These are phyloP conservation scores for Amanita pallidorosea DNA, from an alignment of 768 basidiomycete species.

Conservation along the genomic window DNA sequence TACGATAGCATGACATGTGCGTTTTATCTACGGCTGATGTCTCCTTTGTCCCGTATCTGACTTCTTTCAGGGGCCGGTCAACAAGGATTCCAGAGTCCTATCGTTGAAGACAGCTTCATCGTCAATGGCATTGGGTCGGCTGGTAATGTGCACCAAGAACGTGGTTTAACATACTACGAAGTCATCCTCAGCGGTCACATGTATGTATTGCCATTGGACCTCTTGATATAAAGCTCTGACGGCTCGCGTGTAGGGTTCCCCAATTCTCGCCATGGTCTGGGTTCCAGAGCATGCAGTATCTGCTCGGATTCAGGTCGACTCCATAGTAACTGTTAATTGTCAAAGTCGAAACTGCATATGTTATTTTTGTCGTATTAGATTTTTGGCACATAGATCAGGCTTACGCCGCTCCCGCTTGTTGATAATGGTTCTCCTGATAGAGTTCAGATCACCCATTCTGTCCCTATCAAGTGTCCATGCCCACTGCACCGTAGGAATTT, in stretches of 20 bases:
- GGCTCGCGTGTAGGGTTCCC: conserved; percentile 36
- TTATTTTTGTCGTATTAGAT: too few species aligned
- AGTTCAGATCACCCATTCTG: conserved; percentile 55
- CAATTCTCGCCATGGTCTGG: conserved; percentile 66
- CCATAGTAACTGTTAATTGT: conserved; percentile 21
- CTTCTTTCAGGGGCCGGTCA: conserved; percentile 36
- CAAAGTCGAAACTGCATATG: too few species aligned
- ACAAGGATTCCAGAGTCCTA: conserved; percentile 70
- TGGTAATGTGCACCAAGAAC: conserved; percentile 55
- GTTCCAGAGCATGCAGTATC: conserved; percentile 57
- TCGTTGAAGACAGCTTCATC: conserved; percentile 53
- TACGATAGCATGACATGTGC: conserved; percentile 32
- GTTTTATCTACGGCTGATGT: background rate
- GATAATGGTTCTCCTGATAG: too few species aligned
- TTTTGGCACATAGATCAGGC: too few species aligned
- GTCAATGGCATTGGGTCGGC: conserved; percentile 65
- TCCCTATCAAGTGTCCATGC: conserved; percentile 27
- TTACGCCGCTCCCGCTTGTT: too few species aligned
- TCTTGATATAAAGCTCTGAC: too few species aligned
- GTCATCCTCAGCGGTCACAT: conserved; percentile 68
- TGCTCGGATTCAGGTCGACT: conserved; percentile 50
- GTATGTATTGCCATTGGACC: conserved; percentile 19
- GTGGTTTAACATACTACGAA: conserved; percentile 58
- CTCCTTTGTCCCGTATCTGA: background rate
- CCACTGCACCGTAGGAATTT: conserved; percentile 45